Base-by-base conservation (phyloP, 768 basidiomycete species). In the Suillus spraguei region DNA sequence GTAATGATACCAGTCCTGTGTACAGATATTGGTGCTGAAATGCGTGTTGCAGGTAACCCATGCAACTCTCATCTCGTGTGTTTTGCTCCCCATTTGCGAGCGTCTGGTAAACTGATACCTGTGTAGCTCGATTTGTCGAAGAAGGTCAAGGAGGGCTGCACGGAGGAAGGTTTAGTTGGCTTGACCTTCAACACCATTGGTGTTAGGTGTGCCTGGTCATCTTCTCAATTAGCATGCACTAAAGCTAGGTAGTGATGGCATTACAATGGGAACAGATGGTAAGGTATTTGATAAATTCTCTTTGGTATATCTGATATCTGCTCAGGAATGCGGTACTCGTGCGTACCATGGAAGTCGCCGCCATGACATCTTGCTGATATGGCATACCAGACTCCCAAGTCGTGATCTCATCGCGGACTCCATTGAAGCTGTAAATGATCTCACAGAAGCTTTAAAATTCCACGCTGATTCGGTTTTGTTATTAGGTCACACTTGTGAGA, bases 351-450 rank as follows among this genome's bases (percentile, higher is more conserved):
- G 17, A 50, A 33, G 22, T 46, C n/a, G 11, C 20, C 22, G 36
- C 22, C 14, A 44, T 35, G 3, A 41, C 42, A 32, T 36, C 20
- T 47, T 47, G 42, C 64, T 44, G 60, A 10, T n/a, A 66, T 17
- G 22, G 5, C 46, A 56, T 56, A 35, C 38, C 66, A 92, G 91
- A 49, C 80, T 96, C 47, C 94, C 94, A 14, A 91, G 86, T 79
- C 90, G 94, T 56, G 94, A 96, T 72, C 76, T 95, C 59, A 96
- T 96, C 63, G 94, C 94, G 17, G 94, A 95, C 70, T 94, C 92
- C 16, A 88, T 95, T 63, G 94, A 95, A 79, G 86, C 91, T 59
- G 90, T 91, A 74, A 66, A 81, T 69, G 2, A 44, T 53, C 47
- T 22, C 55, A 53, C 39, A 60, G 32, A 39, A n/a, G 32, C 17